Evolutionary conservation across 2,329 filamentous ascomycete species (phyloP).

Genomic region (Talaromyces amestolkiae): DNA sequence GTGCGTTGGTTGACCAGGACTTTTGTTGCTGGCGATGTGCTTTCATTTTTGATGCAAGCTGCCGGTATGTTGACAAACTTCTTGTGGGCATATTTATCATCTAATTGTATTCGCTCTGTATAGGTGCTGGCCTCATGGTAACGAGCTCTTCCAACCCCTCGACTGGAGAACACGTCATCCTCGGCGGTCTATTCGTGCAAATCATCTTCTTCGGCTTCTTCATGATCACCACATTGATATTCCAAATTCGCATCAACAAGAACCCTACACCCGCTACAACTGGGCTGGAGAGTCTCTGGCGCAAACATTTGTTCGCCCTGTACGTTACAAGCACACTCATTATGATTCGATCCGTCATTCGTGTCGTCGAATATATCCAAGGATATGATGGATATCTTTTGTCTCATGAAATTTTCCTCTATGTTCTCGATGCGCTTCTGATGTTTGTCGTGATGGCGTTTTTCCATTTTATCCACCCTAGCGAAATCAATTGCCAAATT

Average conservation of each 20-base stretch:
- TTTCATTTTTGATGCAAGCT: constrained; percentile 35
- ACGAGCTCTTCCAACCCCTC: background rate
- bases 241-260: constrained; percentile 30
- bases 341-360: constrained; percentile 24
- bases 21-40: constrained; percentile 33
- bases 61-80: constrained; percentile 19
- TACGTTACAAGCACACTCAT: constrained; percentile 23
- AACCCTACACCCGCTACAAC: constrained; percentile 29
- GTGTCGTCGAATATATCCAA: constrained; percentile 25
- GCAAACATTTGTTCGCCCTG: constrained; percentile 34
- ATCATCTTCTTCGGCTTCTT: constrained; percentile 34
- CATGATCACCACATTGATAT: constrained; percentile 26
- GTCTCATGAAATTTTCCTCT: constrained; percentile 24
- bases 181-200: constrained; percentile 34
- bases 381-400: constrained; percentile 24
- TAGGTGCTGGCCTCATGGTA: constrained; percentile 12
- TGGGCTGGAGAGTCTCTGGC: constrained; percentile 32
- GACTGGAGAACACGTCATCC: constrained; percentile 28
- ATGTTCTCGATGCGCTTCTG: constrained; percentile 25
- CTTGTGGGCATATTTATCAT: background rate
- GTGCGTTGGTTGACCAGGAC: constrained; percentile 33
- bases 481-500: constrained; percentile 14
- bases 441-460: constrained; percentile 21
- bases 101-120: background rate
- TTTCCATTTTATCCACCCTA: constrained; percentile 5